Conservation (phyloP, 2,329 filamentous ascomycete genomes). For the Chrysosphaeria jannelii region DNA sequence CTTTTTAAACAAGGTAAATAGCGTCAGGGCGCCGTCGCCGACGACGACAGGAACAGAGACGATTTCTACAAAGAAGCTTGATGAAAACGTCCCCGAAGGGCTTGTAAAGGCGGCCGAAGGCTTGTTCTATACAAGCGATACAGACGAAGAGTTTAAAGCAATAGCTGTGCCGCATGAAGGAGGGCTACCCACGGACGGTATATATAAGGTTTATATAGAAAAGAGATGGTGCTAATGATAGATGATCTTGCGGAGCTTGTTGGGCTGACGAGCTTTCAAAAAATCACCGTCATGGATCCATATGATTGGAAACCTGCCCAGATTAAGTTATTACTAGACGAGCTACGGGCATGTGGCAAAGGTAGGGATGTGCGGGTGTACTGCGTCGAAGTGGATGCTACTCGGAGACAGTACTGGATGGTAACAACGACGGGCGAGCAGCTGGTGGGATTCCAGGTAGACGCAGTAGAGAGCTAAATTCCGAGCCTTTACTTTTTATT, state of each 20-base stretch:
- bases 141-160: constrained; percentile 60
- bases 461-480: constrained; percentile 38
- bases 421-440: constrained; percentile 17
- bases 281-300: constrained; percentile 27
- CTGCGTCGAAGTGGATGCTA: constrained; percentile 26
- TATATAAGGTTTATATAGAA: constrained; percentile 6
- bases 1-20: too few species aligned
- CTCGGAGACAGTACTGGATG: constrained; percentile 53
- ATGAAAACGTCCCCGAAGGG: constrained; percentile 24
- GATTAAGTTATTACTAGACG: constrained; percentile 38
- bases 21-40: too few species aligned
- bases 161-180: constrained; percentile 34
- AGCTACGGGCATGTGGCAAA: constrained; percentile 30
- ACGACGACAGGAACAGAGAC: too few species aligned
- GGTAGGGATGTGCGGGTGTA: constrained; percentile 49
- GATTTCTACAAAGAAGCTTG: too few species aligned
- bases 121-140: constrained; percentile 47
- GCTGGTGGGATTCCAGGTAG: constrained; percentile 49
- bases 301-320: constrained; percentile 38
- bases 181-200: constrained; percentile 28
- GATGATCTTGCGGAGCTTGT: constrained; percentile 27
- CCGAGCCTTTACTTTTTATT: background rate
- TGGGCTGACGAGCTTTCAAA: constrained; percentile 28
- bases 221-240: too few species aligned
- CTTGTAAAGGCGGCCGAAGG: constrained; percentile 20